Percentiles rank a stretch among this genome's conserved stretches.
Evolutionary conservation across 495 filamentous ascomycete species (phyloP).

Genomic region (Emericellopsis terricola): DNA sequence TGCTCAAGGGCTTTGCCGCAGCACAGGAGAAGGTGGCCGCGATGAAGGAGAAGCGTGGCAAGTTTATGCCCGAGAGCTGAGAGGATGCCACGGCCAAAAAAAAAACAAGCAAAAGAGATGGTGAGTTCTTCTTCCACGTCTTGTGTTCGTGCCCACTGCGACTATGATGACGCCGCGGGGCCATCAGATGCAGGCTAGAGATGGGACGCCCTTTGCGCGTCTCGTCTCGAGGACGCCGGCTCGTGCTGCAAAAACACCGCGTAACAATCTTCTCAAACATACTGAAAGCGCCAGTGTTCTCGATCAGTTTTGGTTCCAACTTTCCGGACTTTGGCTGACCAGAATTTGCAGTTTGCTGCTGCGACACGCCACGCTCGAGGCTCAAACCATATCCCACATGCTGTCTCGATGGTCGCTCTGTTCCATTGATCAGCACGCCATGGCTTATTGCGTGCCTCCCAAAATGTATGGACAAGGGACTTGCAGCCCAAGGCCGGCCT

Average conservation of each 20-base stretch:
- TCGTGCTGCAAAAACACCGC: conserved; percentile 30
- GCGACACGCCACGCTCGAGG: no score
- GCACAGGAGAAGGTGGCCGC: conserved; percentile 41
- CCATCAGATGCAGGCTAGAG: conserved; percentile 32
- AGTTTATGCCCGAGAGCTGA: conserved; percentile 34
- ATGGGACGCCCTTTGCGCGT: no score
- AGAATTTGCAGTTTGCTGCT: no score
- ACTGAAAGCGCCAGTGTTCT: no score
- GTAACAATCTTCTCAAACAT: conserved; percentile 35
- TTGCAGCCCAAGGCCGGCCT: no score
- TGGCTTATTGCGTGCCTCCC: no score
- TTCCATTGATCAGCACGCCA: no score
- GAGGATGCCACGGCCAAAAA: background rate
- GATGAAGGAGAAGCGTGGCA: conserved; percentile 41
- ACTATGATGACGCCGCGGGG: conserved; percentile 36
- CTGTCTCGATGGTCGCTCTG: no score
- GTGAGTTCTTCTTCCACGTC: background rate
- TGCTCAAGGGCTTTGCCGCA: conserved; percentile 47
- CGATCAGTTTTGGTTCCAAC: no score
- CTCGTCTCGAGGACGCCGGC: no score
- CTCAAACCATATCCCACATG: no score
- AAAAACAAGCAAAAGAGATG: background rate
- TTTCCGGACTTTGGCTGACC: conserved; percentile 15
- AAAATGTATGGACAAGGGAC: no score
- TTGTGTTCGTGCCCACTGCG: conserved; percentile 2